A percentile compares a stretch with the other conserved stretches of the same genome.
Evolutionary conservation across 345 rosid genomes (phyloP).

Genomic region (Citrus trifoliata): DNA sequence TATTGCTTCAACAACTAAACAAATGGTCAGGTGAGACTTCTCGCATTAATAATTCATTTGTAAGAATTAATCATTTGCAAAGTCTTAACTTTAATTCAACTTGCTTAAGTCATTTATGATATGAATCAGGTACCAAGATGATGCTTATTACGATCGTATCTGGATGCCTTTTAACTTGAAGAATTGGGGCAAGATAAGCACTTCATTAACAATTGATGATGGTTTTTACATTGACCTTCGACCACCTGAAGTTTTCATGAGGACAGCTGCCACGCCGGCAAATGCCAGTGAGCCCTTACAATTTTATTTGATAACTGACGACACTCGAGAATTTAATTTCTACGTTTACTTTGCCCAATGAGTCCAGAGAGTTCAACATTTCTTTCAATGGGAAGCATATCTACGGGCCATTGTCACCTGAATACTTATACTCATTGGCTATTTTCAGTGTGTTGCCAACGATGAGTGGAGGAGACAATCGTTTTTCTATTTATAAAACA

Average conservation of each 20-base stretch:
- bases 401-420: conserved; percentile 34
- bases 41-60: background rate
- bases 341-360: conserved; percentile 50
- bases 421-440: conserved; percentile 19
- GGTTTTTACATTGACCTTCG: conserved; percentile 13
- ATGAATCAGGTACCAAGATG: conserved; percentile 10
- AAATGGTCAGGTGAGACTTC: too few species aligned
- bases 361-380: conserved; percentile 37
- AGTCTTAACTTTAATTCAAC: background rate
- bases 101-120: background rate
- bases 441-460: conserved; percentile 4
- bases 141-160: background rate
- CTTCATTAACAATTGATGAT: conserved; percentile 8
- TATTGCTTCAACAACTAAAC: too few species aligned
- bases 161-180: background rate
- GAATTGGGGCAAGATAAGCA: background rate
- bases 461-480: conserved; percentile 22
- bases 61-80: background rate
- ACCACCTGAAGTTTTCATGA: conserved; percentile 32
- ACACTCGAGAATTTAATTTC: too few species aligned
- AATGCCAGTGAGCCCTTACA: conserved; percentile 20
- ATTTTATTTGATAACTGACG: conserved; percentile 20
- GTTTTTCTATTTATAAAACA: conserved; percentile 3
- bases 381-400: conserved; percentile 30
- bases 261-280: conserved; percentile 7